These are phyloP conservation scores for Dictyostelium intermedium DNA, from an alignment of 78 protist genomes.

Conservation along the genomic window DNA sequence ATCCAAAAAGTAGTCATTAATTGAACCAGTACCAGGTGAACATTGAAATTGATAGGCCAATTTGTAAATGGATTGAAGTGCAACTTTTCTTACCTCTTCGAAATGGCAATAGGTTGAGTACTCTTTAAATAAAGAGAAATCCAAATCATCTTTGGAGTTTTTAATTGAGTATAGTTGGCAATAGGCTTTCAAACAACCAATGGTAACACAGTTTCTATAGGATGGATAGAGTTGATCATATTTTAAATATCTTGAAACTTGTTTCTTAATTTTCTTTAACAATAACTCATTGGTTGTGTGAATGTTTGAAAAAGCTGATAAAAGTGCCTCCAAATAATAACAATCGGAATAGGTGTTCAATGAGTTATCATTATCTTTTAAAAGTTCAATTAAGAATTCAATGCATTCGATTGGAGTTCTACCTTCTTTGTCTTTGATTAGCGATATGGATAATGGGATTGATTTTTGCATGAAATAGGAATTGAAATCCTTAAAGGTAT, in stretches of 20 bases:
- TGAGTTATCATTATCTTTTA: conserved; percentile 82
- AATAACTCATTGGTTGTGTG: conserved; percentile 13
- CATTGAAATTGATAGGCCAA: conserved; percentile 4
- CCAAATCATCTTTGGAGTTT: background rate
- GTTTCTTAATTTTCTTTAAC: conserved; percentile 13
- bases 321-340: conserved; percentile 50
- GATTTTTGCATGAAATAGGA: conserved; percentile 52
- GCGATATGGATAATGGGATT: conserved; percentile 25
- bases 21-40: conserved; percentile 4
- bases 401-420: conserved; percentile 69
- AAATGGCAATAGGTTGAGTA: background rate
- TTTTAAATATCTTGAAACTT: conserved; percentile 35
- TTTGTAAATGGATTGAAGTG: conserved; percentile 22
- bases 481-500: conserved; percentile 62
- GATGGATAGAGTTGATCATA: conserved; percentile 75
- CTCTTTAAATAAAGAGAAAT: conserved; percentile 3
- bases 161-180: conserved; percentile 14
- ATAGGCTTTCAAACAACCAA: conserved; percentile 16
- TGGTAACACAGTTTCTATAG: conserved; percentile 55
- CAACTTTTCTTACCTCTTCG: conserved; percentile 57
- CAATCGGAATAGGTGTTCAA: conserved; percentile 66
- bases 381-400: conserved; percentile 35
- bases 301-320: conserved; percentile 46
- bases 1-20: conserved; percentile 28
- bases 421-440: conserved; percentile 41